Base-by-base conservation (phyloP, 768 basidiomycete genomes). In the Trichaptum fuscoviolaceum region DNA sequence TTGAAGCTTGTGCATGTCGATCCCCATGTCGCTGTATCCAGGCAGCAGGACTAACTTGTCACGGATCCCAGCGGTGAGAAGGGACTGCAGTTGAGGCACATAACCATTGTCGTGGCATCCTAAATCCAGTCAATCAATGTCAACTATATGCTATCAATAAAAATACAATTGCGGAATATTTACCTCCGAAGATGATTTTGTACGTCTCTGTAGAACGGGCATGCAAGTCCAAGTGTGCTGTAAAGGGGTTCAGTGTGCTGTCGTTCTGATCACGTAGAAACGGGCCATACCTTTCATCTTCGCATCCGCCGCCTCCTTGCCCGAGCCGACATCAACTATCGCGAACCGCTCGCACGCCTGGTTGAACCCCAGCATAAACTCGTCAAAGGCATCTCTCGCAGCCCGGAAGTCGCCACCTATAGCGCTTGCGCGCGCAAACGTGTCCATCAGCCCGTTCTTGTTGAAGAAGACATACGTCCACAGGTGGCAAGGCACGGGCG, bases 21-120 rank as follows among this genome's bases (percentile, higher is more conserved):
- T 72, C 20, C 88, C 88, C 72, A 87, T 81, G 15, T 88, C 84
- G 57, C 79, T 73, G 74, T 89, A 89, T 65, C 87, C 82, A 76
- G 82, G 85, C 62, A 91, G 79, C 35, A 91, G 80, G 67, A 87
- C 80, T 68, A 91, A 78, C 77, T 89, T 91, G 65, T 86, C 77
- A 69, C 83, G 82, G 70, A 82, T 84, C 35, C 89, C 88, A 34
- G 85, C 83, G 58, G 89, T 89, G 64, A 88, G 84, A 63, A 87
- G 83, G 23, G 87, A 85, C 61, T 83, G 83, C 64, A 91, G 82
- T 66, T 80, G 81, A 26, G 84, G 82, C 63, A 84, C 81, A 77
- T 91, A 91, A 70, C 90, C 89, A 77, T 85, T 86, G 76, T 91
- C 89, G 73, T 91, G 90, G 71, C 86, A 87, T 68, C 88, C 88